Percentiles rank a stretch among this genome's conserved stretches.
phyloP scores from a whole-genome alignment of 768 basidiomycete genomes.

The Mrakia blollopis region DNA sequence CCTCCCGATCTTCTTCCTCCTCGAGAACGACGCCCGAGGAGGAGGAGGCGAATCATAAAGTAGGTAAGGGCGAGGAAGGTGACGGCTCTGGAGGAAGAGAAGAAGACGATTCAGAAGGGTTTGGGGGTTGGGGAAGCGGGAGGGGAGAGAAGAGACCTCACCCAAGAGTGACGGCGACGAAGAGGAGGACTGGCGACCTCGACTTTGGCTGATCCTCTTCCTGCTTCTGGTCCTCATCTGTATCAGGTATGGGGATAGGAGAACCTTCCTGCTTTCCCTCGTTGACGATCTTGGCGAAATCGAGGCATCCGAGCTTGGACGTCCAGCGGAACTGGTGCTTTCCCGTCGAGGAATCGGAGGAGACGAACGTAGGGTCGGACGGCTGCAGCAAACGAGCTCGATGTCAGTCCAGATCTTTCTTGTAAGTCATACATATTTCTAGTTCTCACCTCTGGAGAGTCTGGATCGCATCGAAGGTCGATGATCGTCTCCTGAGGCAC shows the following conservation, averaged over 20 bases:
- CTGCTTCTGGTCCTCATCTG: neutral
- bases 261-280: neutral
- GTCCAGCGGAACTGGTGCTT: neutral
- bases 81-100: neutral
- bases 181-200: neutral
- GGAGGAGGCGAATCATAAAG: neutral
- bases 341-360: neutral
- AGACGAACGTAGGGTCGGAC: constrained; percentile 12
- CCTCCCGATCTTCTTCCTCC: neutral
- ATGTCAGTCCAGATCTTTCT: neutral
- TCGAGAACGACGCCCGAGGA: neutral
- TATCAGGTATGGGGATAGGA: neutral
- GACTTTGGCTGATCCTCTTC: neutral
- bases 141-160: neutral
- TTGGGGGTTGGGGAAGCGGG: neutral
- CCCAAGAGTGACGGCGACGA: neutral
- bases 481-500: neutral
- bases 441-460: neutral
- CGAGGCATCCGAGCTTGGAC: neutral
- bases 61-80: neutral
- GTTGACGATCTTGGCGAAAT: neutral
- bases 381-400: neutral
- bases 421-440: too few species aligned
- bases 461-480: neutral
- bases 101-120: neutral